Evolutionary conservation across 192 early-diverging fungal genomes (phyloP).

Genomic region (Coemansia sp.): DNA sequence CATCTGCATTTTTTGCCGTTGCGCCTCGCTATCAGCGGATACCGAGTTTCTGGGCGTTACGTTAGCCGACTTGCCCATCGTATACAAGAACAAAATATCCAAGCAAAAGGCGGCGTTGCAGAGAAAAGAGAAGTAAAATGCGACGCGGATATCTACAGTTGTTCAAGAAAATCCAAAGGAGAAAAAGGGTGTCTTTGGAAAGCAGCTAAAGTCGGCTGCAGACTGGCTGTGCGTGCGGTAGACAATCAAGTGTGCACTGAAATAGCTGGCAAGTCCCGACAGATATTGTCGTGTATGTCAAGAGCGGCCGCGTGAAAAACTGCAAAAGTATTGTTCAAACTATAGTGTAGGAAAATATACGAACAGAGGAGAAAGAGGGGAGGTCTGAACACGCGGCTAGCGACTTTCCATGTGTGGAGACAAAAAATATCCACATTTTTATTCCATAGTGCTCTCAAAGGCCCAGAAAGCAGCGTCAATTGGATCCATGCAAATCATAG

Average conservation of each 20-base stretch:
- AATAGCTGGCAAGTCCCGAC: too few species aligned
- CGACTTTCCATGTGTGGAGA: background rate
- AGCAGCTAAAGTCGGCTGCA: background rate
- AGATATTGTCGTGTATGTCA: background rate
- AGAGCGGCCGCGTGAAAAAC: background rate
- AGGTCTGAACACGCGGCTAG: background rate
- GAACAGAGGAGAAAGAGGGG: background rate
- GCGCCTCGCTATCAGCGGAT: constrained; percentile 22
- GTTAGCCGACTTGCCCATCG: constrained; percentile 18
- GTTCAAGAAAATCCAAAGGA: background rate
- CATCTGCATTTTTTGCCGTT: constrained; percentile 17
- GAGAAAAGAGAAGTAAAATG: background rate
- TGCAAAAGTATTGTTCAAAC: background rate
- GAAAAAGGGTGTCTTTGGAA: background rate
- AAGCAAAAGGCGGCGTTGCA: background rate
- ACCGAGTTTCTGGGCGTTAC: constrained; percentile 40
- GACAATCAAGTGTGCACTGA: too few species aligned
- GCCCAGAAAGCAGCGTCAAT: too few species aligned
- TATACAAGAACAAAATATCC: background rate
- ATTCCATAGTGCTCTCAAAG: background rate
- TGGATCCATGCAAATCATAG: too few species aligned
- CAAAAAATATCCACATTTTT: background rate
- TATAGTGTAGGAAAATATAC: constrained; percentile 1
- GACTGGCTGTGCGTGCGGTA: too few species aligned
- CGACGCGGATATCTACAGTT: background rate